phyloP scores from a whole-genome alignment of 2,329 filamentous ascomycete genomes.

The Geoglossum cookeanum region DNA sequence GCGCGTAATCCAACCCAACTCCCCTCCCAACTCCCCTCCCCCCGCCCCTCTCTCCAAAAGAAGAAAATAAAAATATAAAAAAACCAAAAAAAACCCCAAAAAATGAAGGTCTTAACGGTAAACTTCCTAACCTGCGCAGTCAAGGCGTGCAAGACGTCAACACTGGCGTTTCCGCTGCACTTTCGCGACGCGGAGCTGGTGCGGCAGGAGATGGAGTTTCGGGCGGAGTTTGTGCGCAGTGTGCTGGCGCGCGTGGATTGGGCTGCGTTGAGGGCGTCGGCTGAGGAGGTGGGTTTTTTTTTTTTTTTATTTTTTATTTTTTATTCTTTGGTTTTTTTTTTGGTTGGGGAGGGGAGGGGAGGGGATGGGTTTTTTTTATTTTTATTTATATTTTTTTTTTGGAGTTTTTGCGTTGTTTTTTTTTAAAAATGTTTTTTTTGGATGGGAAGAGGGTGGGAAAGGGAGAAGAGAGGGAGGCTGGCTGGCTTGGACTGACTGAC shows the following conservation, averaged over 20 bases:
- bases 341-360: too few species aligned
- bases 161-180: slow-evolving; percentile 72
- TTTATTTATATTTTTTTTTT: too few species aligned
- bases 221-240: slow-evolving; percentile 63
- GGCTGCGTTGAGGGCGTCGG: slow-evolving; percentile 56
- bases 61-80: neutral
- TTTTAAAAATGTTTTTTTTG: neutral
- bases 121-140: slow-evolving; percentile 95
- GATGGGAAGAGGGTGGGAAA: neutral
- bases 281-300: slow-evolving; percentile 45
- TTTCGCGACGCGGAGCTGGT: slow-evolving; percentile 84
- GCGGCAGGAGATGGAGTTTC: slow-evolving; percentile 63
- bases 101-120: slow-evolving; percentile 86
- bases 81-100: too few species aligned
- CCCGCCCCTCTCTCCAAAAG: neutral
- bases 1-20: neutral
- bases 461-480: too few species aligned
- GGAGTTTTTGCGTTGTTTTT: too few species aligned
- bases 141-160: slow-evolving; percentile 75
- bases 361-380: too few species aligned
- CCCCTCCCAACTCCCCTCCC: neutral
- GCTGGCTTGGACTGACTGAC: too few species aligned
- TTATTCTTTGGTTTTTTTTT: too few species aligned
- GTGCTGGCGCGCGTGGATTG: slow-evolving; percentile 79
- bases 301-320: neutral